A percentile compares a stretch with the other conserved stretches of the same genome.
phyloP scores from a whole-genome alignment of 2,329 filamentous ascomycete genomes.

The Xylariaceae sp. region DNA sequence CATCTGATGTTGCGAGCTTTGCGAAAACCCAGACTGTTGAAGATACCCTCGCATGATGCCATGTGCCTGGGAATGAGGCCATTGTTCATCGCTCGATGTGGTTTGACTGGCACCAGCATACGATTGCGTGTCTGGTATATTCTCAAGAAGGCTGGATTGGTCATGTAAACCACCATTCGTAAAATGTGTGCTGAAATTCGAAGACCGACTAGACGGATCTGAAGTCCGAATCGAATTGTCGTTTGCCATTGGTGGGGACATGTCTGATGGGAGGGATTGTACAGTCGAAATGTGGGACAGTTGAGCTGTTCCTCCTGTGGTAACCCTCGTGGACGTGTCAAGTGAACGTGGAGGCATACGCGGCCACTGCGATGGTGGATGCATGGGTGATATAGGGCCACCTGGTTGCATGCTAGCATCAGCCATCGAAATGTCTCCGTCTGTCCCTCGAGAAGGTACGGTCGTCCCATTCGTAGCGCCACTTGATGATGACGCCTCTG shows the following conservation, averaged over 20 bases:
- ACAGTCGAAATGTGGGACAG: constrained; percentile 62
- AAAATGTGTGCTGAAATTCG: constrained; percentile 66
- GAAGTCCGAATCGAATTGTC: constrained; percentile 93
- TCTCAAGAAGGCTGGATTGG: constrained; percentile 32
- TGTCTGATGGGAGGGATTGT: constrained; percentile 53
- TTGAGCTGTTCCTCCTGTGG: constrained; percentile 47
- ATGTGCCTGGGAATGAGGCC: constrained; percentile 57
- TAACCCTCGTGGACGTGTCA: constrained; percentile 37
- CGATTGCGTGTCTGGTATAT: constrained; percentile 54
- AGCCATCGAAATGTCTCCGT: constrained; percentile 61
- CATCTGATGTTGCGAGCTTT: constrained; percentile 23
- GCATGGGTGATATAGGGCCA: constrained; percentile 44
- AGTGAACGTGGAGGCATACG: constrained; percentile 27
- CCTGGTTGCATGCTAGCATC: constrained; percentile 43
- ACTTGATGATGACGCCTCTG: constrained; percentile 35
- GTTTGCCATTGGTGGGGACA: constrained; percentile 63
- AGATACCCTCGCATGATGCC: constrained; percentile 41
- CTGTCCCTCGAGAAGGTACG: constrained; percentile 42
- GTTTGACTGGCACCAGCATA: constrained; percentile 38
- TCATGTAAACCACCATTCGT: constrained; percentile 62
- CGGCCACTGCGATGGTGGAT: constrained; percentile 44
- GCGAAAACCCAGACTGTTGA: constrained; percentile 32
- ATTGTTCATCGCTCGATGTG: constrained; percentile 50
- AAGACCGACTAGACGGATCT: constrained; percentile 61
- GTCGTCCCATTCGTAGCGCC: constrained; percentile 54